Base-by-base conservation (phyloP, 768 basidiomycete species). In the Pleurotus tuoliensis region DNA sequence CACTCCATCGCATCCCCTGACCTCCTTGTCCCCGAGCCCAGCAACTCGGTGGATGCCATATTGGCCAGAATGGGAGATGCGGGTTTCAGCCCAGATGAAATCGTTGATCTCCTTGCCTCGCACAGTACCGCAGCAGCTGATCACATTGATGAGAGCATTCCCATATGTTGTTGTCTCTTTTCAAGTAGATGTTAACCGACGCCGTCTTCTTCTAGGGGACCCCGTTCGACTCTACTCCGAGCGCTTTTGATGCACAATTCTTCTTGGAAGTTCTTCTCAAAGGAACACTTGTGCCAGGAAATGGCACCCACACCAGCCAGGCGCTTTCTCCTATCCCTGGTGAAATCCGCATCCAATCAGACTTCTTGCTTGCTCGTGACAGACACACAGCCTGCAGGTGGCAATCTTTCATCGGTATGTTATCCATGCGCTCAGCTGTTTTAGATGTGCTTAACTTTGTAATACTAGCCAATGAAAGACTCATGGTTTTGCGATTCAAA, bases 371-470 rank as follows among this genome's bases (percentile, higher is more conserved):
- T 15, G 66, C 68, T 18, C 66, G 67, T 15, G 64, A 71, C 52
- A 25, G 59, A 38, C 66, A 67, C 34, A 76, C 75, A 18, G 73
- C 76, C 13, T 76, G 76, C 64, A 57, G 64, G 52, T 77, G 76
- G 75, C 76, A 77, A 57, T 64, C 67, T 3, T 69, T 70, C 61
- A 65, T 75, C 45, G 55, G 69, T 69, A 50, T 54, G 62, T 44
- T 16, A 30, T 8, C 24, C 20, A 13, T 39, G 16, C 45, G 2
- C 15, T 11, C 12, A 20, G n/a, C 25, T 7, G 6, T 16, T 5
- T 7, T 15, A 25, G 16, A 37, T 24, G 16, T 40, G 8, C n/a
- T 15, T 12, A 24, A 34, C 55, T 25, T 27, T 18, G 11, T 9
- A 18, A 51, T 44, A 24, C 6, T 48, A 66, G 67, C 50, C 54